Evolutionary conservation across 78 protist species (phyloP).

Genomic region (Dictyostelium intermedium): DNA sequence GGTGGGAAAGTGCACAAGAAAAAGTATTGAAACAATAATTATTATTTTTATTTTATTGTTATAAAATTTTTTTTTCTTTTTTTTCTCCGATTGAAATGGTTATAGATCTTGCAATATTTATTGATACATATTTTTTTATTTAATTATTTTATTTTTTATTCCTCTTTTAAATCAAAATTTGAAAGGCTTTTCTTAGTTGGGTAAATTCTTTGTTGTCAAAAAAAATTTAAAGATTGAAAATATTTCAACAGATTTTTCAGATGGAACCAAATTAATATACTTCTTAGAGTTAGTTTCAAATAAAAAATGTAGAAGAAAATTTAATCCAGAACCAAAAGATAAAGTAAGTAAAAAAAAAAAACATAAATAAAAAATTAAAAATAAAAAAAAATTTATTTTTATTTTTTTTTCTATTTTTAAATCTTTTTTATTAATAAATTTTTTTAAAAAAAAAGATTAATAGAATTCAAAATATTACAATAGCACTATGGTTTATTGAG

Average conservation of each 20-base stretch:
- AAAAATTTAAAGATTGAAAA: slow-evolving; percentile 35
- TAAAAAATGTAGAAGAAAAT: slow-evolving; percentile 52
- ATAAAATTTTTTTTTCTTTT: not conserved
- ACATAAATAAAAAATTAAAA: too few relatives aligned
- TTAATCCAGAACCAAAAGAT: slow-evolving; percentile 71
- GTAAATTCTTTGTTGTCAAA: slow-evolving; percentile 62
- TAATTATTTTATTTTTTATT: not conserved
- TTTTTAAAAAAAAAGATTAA: slow-evolving; percentile 4
- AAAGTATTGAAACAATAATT: not conserved
- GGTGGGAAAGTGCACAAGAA: slow-evolving; percentile 76
- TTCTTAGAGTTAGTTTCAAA: slow-evolving; percentile 44
- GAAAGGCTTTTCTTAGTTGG: slow-evolving; percentile 84
- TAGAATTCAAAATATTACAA: slow-evolving; percentile 71
- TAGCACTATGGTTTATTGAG: slow-evolving; percentile 75
- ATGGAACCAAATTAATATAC: slow-evolving; percentile 63
- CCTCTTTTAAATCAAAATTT: too few relatives aligned
- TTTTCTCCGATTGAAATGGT: not conserved
- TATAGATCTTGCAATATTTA: not conserved
- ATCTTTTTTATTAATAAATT: not conserved
- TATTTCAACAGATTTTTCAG: slow-evolving; percentile 50
- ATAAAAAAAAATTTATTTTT: not conserved
- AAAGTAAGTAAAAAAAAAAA: not conserved
- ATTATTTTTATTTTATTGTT: too few relatives aligned
- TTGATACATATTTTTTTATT: not conserved
- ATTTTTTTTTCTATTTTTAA: too few relatives aligned